These are phyloP conservation scores for Apiospora hydei DNA, from an alignment of 2,329 filamentous ascomycete species.

Conservation along the genomic window DNA sequence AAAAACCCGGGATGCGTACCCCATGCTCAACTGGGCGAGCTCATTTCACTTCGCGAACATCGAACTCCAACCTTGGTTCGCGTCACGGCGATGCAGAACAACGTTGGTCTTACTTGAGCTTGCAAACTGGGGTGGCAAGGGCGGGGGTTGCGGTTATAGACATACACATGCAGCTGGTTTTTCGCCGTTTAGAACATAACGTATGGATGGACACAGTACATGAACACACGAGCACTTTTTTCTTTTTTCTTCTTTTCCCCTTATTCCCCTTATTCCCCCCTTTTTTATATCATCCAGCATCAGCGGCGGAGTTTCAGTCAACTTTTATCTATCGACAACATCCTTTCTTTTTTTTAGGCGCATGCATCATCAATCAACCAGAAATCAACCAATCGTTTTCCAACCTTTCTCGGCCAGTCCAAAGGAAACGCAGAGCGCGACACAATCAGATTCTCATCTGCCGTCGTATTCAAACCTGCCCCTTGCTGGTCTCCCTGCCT, in stretches of 20 bases:
- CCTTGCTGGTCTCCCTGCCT: neutral
- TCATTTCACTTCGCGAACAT: neutral
- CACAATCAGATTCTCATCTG: neutral
- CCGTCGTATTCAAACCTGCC: neutral
- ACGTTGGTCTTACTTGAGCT: neutral
- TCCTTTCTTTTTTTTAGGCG: neutral
- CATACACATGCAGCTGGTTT: slow-evolving; percentile 4
- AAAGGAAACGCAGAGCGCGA: neutral
- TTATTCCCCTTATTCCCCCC: neutral
- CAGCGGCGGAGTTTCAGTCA: slow-evolving; percentile 19
- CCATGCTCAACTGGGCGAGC: neutral
- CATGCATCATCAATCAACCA: slow-evolving; percentile 4
- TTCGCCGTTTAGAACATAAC: neutral
- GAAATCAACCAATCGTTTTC: neutral
- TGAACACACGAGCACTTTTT: slow-evolving; percentile 3
- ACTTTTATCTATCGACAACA: slow-evolving; percentile 1
- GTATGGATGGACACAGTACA: slow-evolving; percentile 16
- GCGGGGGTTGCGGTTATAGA: neutral
- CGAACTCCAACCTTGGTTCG: neutral
- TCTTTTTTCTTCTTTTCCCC: neutral
- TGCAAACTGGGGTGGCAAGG: neutral
- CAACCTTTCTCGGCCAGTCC: neutral
- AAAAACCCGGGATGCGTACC: neutral
- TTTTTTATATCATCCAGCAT: slow-evolving; percentile 10
- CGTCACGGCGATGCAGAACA: neutral